Evolutionary conservation across 1,284 basidiomycete genomes (phyloP), one percentile per base, ranked within the genome.

Genomic region (Chiua sp.): DNA sequence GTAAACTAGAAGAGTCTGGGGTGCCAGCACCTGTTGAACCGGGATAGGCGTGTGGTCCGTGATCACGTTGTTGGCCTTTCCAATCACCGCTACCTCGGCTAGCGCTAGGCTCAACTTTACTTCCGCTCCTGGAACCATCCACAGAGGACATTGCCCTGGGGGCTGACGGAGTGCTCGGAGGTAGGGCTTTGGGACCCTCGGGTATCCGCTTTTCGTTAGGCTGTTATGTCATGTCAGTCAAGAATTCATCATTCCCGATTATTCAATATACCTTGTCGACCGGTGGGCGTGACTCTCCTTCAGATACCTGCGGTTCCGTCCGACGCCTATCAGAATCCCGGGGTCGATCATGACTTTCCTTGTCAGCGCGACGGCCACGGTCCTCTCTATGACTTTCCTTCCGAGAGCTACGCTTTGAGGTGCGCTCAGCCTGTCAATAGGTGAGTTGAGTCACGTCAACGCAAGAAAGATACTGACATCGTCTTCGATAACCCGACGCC

Each of bases 371-470:
- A 35, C 88, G 83, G 63, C 75, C 76, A 44, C 90, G 80, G 37
- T 92, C 90, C 60, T 92, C 90, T 58, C 90, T 84, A 68, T 91
- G 87, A 32, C 83, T 77, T 10, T 92, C 90, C 70, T 90, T 90
- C 52, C 91, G 86, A 60, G 90, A 88, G 57, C 84, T 83, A 35
- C 90, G 87, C 71, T 92, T 92, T 16, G 86, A 83, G 48, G 81
- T 80, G 61, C 91, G 83, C 57, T 92, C 91, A 61, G 83, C 76
- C 89, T 92, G 65, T 53, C 47, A 55, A 59, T 59, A 51, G 3
- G 59, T 68, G 51, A 73, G 59, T 22, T 32, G 49, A 60, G 61
- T 49, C 56, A 63, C 55, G 51, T 32, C 26, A 50, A 23, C 26
- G 39, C 50, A 65, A 53, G 13, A 23, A 47, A 59, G 49, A 44